Conservation (phyloP, 2,329 filamentous ascomycete genomes). For the Penicillium sp. region DNA sequence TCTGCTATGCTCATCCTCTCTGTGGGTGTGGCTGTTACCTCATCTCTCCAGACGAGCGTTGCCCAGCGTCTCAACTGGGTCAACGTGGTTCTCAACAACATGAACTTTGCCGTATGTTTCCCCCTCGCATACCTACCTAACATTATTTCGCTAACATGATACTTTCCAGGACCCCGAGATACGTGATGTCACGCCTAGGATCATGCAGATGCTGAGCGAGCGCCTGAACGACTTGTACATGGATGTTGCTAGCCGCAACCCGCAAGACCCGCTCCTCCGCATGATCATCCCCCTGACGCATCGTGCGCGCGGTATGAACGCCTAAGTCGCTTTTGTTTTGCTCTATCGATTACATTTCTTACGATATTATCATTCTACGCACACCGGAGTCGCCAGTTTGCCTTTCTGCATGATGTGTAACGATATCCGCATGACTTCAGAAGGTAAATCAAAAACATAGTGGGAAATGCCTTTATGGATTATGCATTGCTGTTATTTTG, state of each 20-base stretch:
- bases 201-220: constrained; percentile 57
- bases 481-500: neutral
- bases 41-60: constrained; percentile 51
- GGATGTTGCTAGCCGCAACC: constrained; percentile 50
- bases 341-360: neutral
- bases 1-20: constrained; percentile 57
- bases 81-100: constrained; percentile 50
- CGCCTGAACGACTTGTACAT: constrained; percentile 57
- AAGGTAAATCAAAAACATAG: neutral
- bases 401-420: constrained; percentile 1
- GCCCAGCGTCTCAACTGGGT: constrained; percentile 57
- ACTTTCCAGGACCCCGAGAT: constrained; percentile 49
- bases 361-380: constrained; percentile 1
- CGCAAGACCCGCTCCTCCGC: constrained; percentile 50
- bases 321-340: neutral
- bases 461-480: neutral
- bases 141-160: neutral
- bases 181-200: constrained; percentile 53
- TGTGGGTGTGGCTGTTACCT: constrained; percentile 59
- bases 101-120: constrained; percentile 50
- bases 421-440: neutral
- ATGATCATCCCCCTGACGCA: constrained; percentile 47
- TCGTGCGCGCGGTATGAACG: constrained; percentile 38
- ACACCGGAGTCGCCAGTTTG: neutral
- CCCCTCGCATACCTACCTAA: constrained; percentile 2